These are phyloP conservation scores for Microsporum canis DNA, from an alignment of 2,329 filamentous ascomycete species.

Conservation along the genomic window DNA sequence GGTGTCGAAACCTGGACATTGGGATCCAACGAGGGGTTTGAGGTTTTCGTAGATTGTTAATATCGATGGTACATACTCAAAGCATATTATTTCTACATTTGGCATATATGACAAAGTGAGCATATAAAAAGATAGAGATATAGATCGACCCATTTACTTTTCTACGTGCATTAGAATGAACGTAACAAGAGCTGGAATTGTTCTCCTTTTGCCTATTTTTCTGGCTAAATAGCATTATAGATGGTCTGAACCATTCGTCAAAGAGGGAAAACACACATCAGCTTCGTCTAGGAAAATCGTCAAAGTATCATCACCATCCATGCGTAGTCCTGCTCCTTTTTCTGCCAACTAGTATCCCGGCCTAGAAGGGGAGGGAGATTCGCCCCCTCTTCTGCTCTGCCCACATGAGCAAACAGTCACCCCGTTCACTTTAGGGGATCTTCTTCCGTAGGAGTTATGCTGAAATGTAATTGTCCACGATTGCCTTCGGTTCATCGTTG, in stretches of 20 bases:
- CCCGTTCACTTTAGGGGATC: not conserved
- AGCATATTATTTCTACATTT: not conserved
- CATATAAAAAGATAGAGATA: not conserved
- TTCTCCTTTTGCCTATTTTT: not conserved
- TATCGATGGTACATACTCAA: not conserved
- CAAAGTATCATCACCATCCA: conserved; percentile 1
- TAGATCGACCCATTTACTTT: not conserved
- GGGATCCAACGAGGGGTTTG: conserved; percentile 50
- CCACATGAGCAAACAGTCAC: not conserved
- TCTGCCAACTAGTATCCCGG: not conserved
- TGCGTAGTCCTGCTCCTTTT: not conserved
- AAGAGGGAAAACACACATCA: not conserved
- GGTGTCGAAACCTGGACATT: conserved; percentile 34
- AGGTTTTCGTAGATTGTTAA: conserved; percentile 34
- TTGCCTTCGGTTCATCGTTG: not conserved
- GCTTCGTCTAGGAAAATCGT: not conserved
- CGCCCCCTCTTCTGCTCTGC: not conserved
- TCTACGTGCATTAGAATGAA: not conserved
- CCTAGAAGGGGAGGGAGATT: not conserved
- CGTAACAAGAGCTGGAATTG: not conserved
- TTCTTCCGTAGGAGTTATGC: not conserved
- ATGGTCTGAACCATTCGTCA: not conserved
- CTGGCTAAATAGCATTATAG: not conserved
- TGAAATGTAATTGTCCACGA: not conserved
- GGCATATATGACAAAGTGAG: not conserved